Conservation (phyloP, 1,284 basidiomycete species). For the Lentinus polychrous region DNA sequence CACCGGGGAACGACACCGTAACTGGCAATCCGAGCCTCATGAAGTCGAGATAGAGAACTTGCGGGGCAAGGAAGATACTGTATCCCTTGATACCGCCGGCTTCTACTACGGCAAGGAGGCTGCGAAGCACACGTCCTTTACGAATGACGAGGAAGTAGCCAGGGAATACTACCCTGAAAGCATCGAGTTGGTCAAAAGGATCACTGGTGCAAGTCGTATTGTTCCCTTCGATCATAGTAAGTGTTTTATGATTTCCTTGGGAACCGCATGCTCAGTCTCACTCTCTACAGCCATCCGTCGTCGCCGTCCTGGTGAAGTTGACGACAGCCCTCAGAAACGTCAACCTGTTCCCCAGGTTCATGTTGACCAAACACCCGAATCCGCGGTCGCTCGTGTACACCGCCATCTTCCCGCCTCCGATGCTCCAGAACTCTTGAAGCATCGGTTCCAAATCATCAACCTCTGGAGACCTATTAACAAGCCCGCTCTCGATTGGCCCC, state of each 20-base stretch:
- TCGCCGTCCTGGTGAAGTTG: conserved; percentile 31
- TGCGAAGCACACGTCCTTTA: conserved; percentile 37
- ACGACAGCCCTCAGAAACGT: conserved; percentile 35
- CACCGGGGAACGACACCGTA: conserved; percentile 16
- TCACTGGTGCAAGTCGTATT: conserved; percentile 53
- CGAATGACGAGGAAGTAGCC: conserved; percentile 41
- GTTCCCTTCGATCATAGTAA: conserved; percentile 61
- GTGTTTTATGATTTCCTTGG: conserved; percentile 17
- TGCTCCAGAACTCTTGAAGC: conserved; percentile 34
- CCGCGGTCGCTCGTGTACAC: conserved; percentile 41
- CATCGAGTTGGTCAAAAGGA: conserved; percentile 47
- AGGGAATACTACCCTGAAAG: conserved; percentile 56
- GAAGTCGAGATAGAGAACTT: conserved; percentile 46
- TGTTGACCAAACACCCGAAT: conserved; percentile 46
- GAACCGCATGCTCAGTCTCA: neutral
- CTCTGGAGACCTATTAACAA: conserved; percentile 61
- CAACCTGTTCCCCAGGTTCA: conserved; percentile 45
- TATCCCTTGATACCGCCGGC: conserved; percentile 46
- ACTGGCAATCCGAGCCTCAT: conserved; percentile 17
- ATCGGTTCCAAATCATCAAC: conserved; percentile 64
- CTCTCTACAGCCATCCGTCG: conserved; percentile 35
- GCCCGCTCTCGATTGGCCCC: conserved; percentile 50
- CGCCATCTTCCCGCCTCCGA: conserved; percentile 45
- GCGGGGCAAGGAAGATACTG: conserved; percentile 42
- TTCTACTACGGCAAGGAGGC: conserved; percentile 43